Conservation (phyloP, 177 flowering plant species). For the Vitis hybrid region DNA sequence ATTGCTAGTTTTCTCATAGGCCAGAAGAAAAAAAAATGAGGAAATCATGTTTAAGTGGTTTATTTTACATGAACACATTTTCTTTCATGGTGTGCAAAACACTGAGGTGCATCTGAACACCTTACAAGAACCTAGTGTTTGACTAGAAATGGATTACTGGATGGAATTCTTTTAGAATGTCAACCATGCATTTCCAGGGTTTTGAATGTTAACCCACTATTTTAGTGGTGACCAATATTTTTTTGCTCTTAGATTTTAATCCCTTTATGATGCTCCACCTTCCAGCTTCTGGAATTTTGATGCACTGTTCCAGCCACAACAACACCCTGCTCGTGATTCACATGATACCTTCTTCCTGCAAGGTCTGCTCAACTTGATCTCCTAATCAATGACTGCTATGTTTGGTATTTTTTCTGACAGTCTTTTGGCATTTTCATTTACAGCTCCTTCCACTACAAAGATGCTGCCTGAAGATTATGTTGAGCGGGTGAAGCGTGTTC, state of each 20-base stretch:
- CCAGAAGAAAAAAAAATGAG: too few species aligned
- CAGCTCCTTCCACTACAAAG: slow-evolving; percentile 82
- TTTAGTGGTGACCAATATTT: not conserved
- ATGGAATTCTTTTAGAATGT: not conserved
- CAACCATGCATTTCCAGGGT: not conserved
- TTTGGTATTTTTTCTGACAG: slow-evolving; percentile 6
- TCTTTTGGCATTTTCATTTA: slow-evolving; percentile 7
- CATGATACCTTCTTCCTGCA: slow-evolving; percentile 93
- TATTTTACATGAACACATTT: not conserved
- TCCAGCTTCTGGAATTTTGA: slow-evolving; percentile 98
- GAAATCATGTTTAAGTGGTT: too few species aligned
- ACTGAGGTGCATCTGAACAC: not conserved
- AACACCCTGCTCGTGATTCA: slow-evolving; percentile 99
- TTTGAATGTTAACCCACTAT: slow-evolving; percentile 1
- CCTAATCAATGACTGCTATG: not conserved
- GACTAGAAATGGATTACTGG: not conserved
- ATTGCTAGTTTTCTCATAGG: too few species aligned
- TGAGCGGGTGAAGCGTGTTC: slow-evolving; percentile 77
- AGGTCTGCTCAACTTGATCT: slow-evolving; percentile 37
- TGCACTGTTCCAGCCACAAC: slow-evolving; percentile 96
- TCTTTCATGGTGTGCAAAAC: not conserved
- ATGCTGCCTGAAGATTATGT: slow-evolving; percentile 92
- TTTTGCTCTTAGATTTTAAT: not conserved
- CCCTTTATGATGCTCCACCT: slow-evolving; percentile 12
- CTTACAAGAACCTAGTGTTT: not conserved